phyloP scores from a whole-genome alignment of 2,329 filamentous ascomycete genomes.

The Ophiostoma angusticollis region DNA sequence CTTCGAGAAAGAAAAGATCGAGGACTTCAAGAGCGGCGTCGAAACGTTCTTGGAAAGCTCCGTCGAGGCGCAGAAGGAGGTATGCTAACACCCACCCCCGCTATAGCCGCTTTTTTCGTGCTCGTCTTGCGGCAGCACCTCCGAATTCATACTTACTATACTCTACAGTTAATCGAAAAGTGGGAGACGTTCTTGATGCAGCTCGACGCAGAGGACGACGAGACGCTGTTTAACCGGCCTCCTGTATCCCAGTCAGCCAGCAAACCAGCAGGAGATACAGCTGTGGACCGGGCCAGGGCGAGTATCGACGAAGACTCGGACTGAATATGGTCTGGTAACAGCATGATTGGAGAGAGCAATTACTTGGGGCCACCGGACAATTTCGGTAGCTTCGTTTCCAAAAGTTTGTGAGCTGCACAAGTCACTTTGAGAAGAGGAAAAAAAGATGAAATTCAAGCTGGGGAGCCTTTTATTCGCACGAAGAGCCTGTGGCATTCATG shows the following conservation, averaged over 20 bases:
- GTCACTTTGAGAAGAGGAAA: too few species aligned
- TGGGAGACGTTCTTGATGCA: conserved; percentile 99
- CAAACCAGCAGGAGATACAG: conserved; percentile 41
- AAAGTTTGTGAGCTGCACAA: too few species aligned
- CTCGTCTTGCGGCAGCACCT: too few species aligned
- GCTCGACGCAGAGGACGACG: conserved; percentile 85
- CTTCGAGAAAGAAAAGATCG: conserved; percentile 94
- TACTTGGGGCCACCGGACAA: too few species aligned
- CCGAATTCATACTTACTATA: conserved; percentile 22
- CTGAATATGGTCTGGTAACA: conserved; percentile 21
- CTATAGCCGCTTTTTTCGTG: too few species aligned
- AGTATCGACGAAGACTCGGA: conserved; percentile 49
- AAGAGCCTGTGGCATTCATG: too few species aligned
- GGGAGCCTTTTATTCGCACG: too few species aligned
- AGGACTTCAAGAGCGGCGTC: conserved; percentile 96
- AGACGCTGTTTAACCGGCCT: conserved; percentile 51
- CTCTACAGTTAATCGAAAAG: conserved; percentile 55
- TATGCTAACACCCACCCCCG: too few species aligned
- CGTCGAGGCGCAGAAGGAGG: conserved; percentile 97
- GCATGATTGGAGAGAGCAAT: too few species aligned
- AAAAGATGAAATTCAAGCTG: too few species aligned
- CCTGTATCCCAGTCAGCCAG: conserved; percentile 38
- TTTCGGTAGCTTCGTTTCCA: too few species aligned
- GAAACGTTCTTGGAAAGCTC: conserved; percentile 96
- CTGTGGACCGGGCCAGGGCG: conserved; percentile 45